These are phyloP conservation scores for Saitoella complicata DNA, from an alignment of 805 yeast genomes.

Conservation along the genomic window DNA sequence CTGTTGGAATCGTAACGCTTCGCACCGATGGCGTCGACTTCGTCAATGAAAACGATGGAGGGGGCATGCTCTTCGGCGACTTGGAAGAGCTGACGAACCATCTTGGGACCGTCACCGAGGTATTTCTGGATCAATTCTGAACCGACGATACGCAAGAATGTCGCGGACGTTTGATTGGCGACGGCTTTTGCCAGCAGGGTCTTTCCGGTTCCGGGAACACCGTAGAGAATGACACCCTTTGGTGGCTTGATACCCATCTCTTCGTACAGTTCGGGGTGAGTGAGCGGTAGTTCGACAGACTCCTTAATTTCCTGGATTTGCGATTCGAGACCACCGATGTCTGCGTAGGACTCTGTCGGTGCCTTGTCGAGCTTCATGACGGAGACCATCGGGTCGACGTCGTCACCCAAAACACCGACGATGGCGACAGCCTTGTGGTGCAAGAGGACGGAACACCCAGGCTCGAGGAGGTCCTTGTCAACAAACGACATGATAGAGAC, in stretches of 20 bases:
- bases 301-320: conserved; percentile 98
- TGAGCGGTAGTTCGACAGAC: conserved; percentile 85
- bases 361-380: conserved; percentile 97
- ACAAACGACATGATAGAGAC: conserved; percentile 92
- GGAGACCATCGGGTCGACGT: conserved; percentile 92
- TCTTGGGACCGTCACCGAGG: conserved; percentile 93
- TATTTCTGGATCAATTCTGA: conserved; percentile 94
- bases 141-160: conserved; percentile 90
- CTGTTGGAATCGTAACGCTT: conserved; percentile 81
- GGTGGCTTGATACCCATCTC: conserved; percentile 99
- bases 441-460: conserved; percentile 87
- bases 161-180: conserved; percentile 93
- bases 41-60: conserved; percentile 95
- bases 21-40: conserved; percentile 98
- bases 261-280: conserved; percentile 93
- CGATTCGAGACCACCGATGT: conserved; percentile 87
- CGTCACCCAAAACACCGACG: conserved; percentile 97
- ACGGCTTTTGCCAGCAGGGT: conserved; percentile 93
- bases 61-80: conserved; percentile 96
- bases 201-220: conserved; percentile 97
- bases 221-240: conserved; percentile 90
- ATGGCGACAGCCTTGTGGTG: conserved; percentile 92
- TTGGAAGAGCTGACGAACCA: conserved; percentile 85
- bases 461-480: conserved; percentile 88
- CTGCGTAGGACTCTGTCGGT: conserved; percentile 92